A percentile compares a stretch with the other conserved stretches of the same genome.
phyloP scores from a whole-genome alignment of 2,329 filamentous ascomycete genomes.

The Lasiodiplodia sp. region DNA sequence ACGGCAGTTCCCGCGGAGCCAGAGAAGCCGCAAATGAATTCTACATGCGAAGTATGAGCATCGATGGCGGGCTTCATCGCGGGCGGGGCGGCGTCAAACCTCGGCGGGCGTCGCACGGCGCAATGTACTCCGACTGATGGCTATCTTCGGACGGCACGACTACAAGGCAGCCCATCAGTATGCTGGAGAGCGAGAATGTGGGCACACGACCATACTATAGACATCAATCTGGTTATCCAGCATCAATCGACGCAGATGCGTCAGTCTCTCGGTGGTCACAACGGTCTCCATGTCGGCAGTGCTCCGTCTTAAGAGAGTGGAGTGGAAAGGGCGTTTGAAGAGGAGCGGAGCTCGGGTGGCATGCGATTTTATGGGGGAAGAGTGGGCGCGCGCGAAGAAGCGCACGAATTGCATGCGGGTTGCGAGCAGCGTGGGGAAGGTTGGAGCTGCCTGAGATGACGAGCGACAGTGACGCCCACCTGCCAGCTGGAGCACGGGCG shows the following conservation, averaged over 20 bases:
- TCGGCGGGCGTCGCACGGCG: constrained; percentile 90
- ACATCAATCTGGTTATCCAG: constrained; percentile 84
- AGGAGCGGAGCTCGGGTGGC: constrained; percentile 36
- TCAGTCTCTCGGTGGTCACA: constrained; percentile 78
- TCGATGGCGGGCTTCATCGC: constrained; percentile 28
- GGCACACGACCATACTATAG: constrained; percentile 70
- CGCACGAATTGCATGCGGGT: constrained; percentile 42
- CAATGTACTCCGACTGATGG: constrained; percentile 98
- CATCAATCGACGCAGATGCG: constrained; percentile 84
- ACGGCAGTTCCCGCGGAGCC: constrained; percentile 95
- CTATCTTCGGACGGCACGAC: constrained; percentile 97
- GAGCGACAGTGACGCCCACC: background rate
- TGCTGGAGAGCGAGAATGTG: constrained; percentile 32
- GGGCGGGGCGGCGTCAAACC: constrained; percentile 50
- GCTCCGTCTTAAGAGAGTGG: constrained; percentile 38
- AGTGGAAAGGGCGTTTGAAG: constrained; percentile 39
- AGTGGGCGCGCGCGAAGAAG: constrained; percentile 39
- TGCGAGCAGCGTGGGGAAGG: constrained; percentile 7
- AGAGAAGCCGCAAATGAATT: constrained; percentile 91
- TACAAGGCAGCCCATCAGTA: constrained; percentile 56
- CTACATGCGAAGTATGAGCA: constrained; percentile 50
- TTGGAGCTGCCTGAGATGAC: constrained; percentile 19
- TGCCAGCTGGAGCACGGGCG: background rate
- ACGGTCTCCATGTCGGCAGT: constrained; percentile 76
- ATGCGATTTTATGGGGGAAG: constrained; percentile 35